Evolutionary conservation across 495 filamentous ascomycete species (phyloP), one percentile per base, ranked within the genome.

Genomic region (Entonaema liquescens): DNA sequence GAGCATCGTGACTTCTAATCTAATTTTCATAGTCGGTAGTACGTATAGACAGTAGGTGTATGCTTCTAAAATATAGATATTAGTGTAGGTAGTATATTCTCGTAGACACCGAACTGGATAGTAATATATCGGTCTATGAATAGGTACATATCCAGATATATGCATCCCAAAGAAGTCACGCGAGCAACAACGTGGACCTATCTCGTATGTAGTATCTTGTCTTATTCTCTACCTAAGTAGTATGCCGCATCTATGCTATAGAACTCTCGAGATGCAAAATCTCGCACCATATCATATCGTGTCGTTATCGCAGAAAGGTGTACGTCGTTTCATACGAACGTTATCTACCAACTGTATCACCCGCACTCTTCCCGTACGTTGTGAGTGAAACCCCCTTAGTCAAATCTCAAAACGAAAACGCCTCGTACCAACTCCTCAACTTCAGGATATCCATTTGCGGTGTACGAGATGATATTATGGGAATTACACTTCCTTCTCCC

Each of bases 261-360:
- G 55, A 66, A 52, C 38, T 9, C 21, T 36, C 40, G 28, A 40
- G 54, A 59, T 56, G 49, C 25, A 26, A 53, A 53, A 26, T n/a
- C 49, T 53, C 60, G 35, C 35, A 55, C 38, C 38, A 9, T 36
- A 5, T 36, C 52, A 23, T 44, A 26, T 57, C 42, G 33, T 33
- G 31, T 36, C 54, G 29, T 57, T 29, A 57, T 36, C 33, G 54
- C 54, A 53, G 63, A 53, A 44, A 38, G 52, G 36, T 19, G 42
- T 40, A 67, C 53, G 69, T 63, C 63, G 63, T 57, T 60, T 63
- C 25, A 60, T 72, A 68, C 59, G 59, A 68, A 68, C 64, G 59
- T 60, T 17, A n/a, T 35, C 55, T 60, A 40, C 47, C 42, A 62
- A 67, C 36, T 29, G 49, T 23, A 63, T 62, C 42, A 11, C 17